Percentiles rank a stretch among this genome's conserved stretches.
phyloP scores from a whole-genome alignment of 2,329 filamentous ascomycete species.

The Colletotrichum acutatum region DNA sequence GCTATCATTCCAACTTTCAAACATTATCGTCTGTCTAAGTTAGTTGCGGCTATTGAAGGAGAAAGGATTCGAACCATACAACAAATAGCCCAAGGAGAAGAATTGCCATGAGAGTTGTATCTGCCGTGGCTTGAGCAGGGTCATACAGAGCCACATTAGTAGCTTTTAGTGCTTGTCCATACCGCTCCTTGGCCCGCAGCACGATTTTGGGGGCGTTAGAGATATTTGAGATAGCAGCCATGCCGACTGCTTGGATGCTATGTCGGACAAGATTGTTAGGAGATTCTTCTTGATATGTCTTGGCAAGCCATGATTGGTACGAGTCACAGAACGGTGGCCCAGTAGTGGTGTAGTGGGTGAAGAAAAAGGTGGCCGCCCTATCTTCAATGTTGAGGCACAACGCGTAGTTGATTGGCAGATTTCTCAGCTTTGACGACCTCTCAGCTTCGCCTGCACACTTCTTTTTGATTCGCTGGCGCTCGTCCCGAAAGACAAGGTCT shows the following conservation, averaged over 20 bases:
- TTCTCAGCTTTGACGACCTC: neutral
- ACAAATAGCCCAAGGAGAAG: constrained; percentile 41
- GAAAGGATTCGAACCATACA: constrained; percentile 16
- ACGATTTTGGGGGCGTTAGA: constrained; percentile 36
- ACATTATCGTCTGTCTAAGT: constrained; percentile 23
- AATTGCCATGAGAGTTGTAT: constrained; percentile 40
- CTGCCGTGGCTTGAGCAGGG: constrained; percentile 27
- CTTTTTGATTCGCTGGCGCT: constrained; percentile 38
- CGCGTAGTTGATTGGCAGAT: neutral
- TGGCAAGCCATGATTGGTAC: constrained; percentile 37
- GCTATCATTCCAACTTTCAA: constrained; percentile 37
- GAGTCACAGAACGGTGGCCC: constrained; percentile 37
- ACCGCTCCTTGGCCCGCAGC: constrained; percentile 36
- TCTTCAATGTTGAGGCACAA: constrained; percentile 19
- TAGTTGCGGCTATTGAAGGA: neutral
- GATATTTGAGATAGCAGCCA: constrained; percentile 41
- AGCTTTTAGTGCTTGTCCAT: constrained; percentile 35
- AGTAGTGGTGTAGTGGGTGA: constrained; percentile 38
- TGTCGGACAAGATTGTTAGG: constrained; percentile 24
- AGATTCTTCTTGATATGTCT: constrained; percentile 25
- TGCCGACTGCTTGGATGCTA: constrained; percentile 41
- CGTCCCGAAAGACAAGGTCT: constrained; percentile 41
- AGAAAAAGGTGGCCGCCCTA: constrained; percentile 40
- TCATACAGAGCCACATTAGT: constrained; percentile 32
- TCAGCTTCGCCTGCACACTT: neutral